Evolutionary conservation across 2,329 filamentous ascomycete species (phyloP), one percentile per base, ranked within the genome.

Genomic region (Trichoderma breve): DNA sequence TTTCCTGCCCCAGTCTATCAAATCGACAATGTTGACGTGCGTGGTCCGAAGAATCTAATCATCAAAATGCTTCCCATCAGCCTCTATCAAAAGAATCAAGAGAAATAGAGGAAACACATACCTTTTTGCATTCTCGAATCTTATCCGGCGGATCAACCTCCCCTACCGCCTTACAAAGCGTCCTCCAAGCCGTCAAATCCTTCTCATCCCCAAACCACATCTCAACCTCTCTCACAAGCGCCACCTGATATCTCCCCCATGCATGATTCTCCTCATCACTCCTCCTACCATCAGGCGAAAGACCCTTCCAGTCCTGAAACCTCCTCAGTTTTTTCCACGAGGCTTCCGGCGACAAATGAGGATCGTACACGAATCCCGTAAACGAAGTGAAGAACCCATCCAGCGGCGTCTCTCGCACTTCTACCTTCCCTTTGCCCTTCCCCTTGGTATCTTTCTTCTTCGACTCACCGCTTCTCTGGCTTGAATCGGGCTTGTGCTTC

Each of bases 11-110:
- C 69, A 60, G 18, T 36, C 11, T 28, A 66, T 51, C n/a, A 61
- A 18, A 2, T 65, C 69, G 11, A 71, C 47, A 4, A 71, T 65
- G n/a, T 71, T 71, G 47, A 71, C 69, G 3, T 71, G 69, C 15
- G 60, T 71, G 3, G 30, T 64, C 21, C 34, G 60, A 14, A 71
- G n/a, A 21, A 65, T 62, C 69, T 71, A 12, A 5, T 14, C 7
- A 9, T n/a, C 39, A 8, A 43, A n/a, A 15, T 32, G 55, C 3
- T 32, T 15, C 6, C 14, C 5, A 26, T 51, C 14, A 47, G 36
- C 39, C 11, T 14, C 34, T 12, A 36, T 36, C 34, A 36, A 36
- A 36, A 14, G 34, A 26, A 24, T 6, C 8, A 26, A 12, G 12
- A 55, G 12, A 15, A 26, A 28, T 1, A 26, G 6, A 55, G 32